Percentiles rank a stretch among this genome's conserved stretches.
Evolutionary conservation across 768 basidiomycete species (phyloP).

Genomic region (Mrakia blollopis): DNA sequence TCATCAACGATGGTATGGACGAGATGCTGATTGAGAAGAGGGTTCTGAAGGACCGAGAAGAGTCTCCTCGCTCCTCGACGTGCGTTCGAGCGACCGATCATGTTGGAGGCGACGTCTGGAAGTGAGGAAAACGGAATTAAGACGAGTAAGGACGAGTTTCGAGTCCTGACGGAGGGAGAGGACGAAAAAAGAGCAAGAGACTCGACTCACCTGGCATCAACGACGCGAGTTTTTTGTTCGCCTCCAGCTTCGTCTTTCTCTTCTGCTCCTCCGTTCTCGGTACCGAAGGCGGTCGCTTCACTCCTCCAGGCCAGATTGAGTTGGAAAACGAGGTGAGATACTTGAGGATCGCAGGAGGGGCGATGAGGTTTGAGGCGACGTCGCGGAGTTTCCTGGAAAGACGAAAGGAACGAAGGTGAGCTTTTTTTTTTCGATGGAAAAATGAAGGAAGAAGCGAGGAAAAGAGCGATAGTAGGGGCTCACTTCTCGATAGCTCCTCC

Average conservation of each 20-base stretch:
- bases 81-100: conserved; percentile 96
- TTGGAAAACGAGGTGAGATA: conserved; percentile 66
- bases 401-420: conserved; percentile 4
- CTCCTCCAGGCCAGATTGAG: conserved; percentile 79
- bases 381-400: conserved; percentile 76
- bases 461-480: conserved; percentile 35
- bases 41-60: conserved; percentile 89
- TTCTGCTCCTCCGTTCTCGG: conserved; percentile 81
- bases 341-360: conserved; percentile 53
- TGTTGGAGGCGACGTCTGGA: conserved; percentile 92
- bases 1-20: conserved; percentile 84
- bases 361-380: conserved; percentile 53
- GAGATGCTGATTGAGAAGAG: conserved; percentile 89
- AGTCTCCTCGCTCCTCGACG: conserved; percentile 85
- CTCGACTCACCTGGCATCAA: conserved; percentile 71
- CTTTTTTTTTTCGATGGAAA: not conserved
- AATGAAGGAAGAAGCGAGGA: not conserved
- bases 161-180: not conserved
- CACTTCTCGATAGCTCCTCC: conserved; percentile 95
- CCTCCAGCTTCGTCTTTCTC: conserved; percentile 70
- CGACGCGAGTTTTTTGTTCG: conserved; percentile 81
- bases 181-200: too few species aligned
- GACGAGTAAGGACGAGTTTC: not conserved
- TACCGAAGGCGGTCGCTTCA: conserved; percentile 55
- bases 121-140: conserved; percentile 3